phyloP scores from a whole-genome alignment of 352 stramenopile genomes.

The Phytophthora fragariae region DNA sequence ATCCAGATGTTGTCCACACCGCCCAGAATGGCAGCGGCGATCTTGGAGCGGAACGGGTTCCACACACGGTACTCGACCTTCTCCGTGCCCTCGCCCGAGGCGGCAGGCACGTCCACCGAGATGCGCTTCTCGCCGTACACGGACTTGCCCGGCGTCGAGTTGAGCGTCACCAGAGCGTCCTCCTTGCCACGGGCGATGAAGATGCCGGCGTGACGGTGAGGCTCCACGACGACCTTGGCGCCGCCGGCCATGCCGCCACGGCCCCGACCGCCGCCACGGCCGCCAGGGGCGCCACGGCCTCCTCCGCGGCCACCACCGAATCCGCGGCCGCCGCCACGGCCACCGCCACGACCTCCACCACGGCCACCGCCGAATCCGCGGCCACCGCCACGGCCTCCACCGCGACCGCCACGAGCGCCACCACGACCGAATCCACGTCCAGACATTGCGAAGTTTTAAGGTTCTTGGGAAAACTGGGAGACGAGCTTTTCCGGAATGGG shows the following conservation, averaged over 20 bases:
- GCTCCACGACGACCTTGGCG: slow-evolving; percentile 97
- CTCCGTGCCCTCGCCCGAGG: slow-evolving; percentile 89
- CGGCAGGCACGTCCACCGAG: slow-evolving; percentile 95
- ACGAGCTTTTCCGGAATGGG: slow-evolving; percentile 38
- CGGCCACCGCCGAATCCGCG: slow-evolving; percentile 11
- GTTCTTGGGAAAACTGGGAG: slow-evolving; percentile 25
- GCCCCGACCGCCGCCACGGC: slow-evolving; percentile 55
- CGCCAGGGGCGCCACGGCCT: slow-evolving; percentile 51
- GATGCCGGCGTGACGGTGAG: slow-evolving; percentile 98
- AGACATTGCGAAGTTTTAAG: slow-evolving; percentile 38
- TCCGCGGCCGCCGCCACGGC: slow-evolving; percentile 49
- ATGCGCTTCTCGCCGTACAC: slow-evolving; percentile 99
- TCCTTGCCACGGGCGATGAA: slow-evolving; percentile 99
- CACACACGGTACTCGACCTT: slow-evolving; percentile 99
- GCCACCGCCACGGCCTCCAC: slow-evolving; percentile 2
- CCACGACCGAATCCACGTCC: slow-evolving; percentile 74
- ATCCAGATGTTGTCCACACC: slow-evolving; percentile 99
- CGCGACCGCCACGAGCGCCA: slow-evolving; percentile 56
- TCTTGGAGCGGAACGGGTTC: slow-evolving; percentile 99
- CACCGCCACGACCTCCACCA: slow-evolving; percentile 59
- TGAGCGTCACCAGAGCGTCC: slow-evolving; percentile 98
- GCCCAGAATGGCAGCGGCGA: slow-evolving; percentile 98
- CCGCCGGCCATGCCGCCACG: slow-evolving; percentile 95
- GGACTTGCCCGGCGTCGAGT: slow-evolving; percentile 98
- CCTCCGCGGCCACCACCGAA: slow-evolving; percentile 55